A percentile compares a stretch with the other conserved stretches of the same genome.
phyloP scores from a whole-genome alignment of 345 rosid species.

The Turnera subulata region DNA sequence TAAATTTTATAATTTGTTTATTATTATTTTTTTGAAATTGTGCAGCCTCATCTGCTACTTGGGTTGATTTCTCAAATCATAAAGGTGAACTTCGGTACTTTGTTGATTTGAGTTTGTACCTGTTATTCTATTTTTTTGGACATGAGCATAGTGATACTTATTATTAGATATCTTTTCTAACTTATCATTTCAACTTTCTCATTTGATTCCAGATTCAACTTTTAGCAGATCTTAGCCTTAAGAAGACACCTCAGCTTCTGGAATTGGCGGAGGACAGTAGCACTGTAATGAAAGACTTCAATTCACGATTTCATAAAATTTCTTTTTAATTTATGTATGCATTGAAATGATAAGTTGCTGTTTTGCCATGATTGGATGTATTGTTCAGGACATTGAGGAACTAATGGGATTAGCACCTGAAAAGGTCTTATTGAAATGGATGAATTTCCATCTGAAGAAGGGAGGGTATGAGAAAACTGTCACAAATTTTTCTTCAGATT shows the following conservation, averaged over 20 bases:
- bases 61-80: slow-evolving; percentile 93
- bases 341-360: not conserved
- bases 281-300: slow-evolving; percentile 34
- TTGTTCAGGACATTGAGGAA: slow-evolving; percentile 78
- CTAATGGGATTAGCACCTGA: slow-evolving; percentile 86
- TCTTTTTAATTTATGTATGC: not conserved
- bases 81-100: slow-evolving; percentile 49
- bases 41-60: slow-evolving; percentile 85
- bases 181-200: not conserved
- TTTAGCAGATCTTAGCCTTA: slow-evolving; percentile 79
- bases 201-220: slow-evolving; percentile 60
- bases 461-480: slow-evolving; percentile 84
- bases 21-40: no score
- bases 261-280: slow-evolving; percentile 78
- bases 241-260: slow-evolving; percentile 94
- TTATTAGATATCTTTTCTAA: not conserved
- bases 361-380: slow-evolving; percentile 6
- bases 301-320: no score
- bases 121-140: no score
- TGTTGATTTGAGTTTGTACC: not conserved
- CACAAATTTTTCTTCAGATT: slow-evolving; percentile 74
- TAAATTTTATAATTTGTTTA: slow-evolving; percentile 6
- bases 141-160: not conserved
- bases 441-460: slow-evolving; percentile 88
- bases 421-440: slow-evolving; percentile 81